phyloP scores from a whole-genome alignment of 306 rosid genomes.

The Fragaria iinumae region DNA sequence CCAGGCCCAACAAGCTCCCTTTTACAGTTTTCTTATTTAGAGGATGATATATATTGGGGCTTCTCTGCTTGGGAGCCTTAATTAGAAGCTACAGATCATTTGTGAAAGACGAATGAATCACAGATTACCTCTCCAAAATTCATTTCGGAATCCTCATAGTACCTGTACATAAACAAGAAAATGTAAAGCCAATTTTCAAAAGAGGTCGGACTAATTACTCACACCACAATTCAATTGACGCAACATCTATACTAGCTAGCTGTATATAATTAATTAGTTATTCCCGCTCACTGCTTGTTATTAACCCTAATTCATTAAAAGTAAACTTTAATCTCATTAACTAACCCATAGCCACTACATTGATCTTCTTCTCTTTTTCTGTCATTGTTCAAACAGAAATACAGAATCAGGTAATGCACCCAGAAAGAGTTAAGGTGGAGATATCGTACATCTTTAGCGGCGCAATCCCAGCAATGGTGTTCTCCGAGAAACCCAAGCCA shows the following conservation, averaged over 20 bases:
- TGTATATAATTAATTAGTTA: too few species aligned
- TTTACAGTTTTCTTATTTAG: constrained; percentile 2
- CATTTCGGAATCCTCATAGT: constrained; percentile 29
- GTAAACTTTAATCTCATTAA: neutral
- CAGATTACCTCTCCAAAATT: constrained; percentile 28
- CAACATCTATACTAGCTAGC: too few species aligned
- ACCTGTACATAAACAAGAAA: neutral
- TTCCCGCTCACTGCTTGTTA: neutral
- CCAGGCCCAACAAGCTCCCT: neutral
- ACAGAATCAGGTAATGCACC: neutral
- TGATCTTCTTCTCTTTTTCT: neutral
- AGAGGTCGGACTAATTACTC: neutral
- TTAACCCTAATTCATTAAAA: neutral
- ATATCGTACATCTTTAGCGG: constrained; percentile 26
- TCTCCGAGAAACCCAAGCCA: constrained; percentile 30
- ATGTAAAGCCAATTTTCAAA: neutral
- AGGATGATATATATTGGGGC: neutral
- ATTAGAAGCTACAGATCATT: constrained; percentile 5
- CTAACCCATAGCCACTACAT: neutral
- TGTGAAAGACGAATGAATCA: constrained; percentile 29
- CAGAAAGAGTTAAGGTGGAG: neutral
- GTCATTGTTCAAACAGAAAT: neutral
- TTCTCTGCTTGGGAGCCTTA: neutral
- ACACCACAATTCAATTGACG: neutral
- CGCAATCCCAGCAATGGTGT: constrained; percentile 31